Base-by-base conservation (phyloP, 192 early-diverging fungal species). In the Entomortierella chlamydospora region DNA sequence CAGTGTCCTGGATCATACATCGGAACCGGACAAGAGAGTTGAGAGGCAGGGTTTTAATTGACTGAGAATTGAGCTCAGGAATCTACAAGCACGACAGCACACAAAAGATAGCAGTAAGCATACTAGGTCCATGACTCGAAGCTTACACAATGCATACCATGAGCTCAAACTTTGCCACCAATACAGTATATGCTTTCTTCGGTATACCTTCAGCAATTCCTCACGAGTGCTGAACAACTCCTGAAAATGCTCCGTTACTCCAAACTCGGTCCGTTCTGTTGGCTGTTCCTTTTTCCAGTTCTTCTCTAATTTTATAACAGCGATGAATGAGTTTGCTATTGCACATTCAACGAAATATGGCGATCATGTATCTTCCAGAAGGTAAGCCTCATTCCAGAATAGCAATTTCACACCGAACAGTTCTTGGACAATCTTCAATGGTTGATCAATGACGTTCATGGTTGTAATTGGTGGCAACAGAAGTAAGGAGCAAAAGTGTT, bases 1-100 rank as follows among this genome's bases (percentile, higher is more conserved):
- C 87, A 2, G 91, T 91, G 53, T 94, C 92, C 79, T 94, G 93
- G 6, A 94, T 86, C 93, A 94, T 94, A 80, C 90, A 92, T 43
- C 90, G 83, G 68, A 93, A 93, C n/a, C 92, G 73, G 22, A 93
- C 90, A 7, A 94, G 82, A 17, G 83, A 72, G 50, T 86, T 59
- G 20, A 70, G 11, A 0, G 81, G 78, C 22, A 87, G 58, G 13
- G 53, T 51, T 13, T 43, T 23, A 23, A 83, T 61, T 22, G 83
- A 56, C 13, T 61, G 31, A 31, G 81, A 72, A 53, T 87, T 83
- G 11, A 87, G 57, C 18, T 73, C 64, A 31, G 86, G 83, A 53
- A 89, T 86, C 81, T 87, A 67, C 33, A 29, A 42, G 29, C 26
- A 13, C 9, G 34, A 37, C 10, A 4, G 34, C 10, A 37, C 5